These are phyloP conservation scores for Polygonum maritimum DNA, from an alignment of 148 eudicot genomes.

Conservation along the genomic window DNA sequence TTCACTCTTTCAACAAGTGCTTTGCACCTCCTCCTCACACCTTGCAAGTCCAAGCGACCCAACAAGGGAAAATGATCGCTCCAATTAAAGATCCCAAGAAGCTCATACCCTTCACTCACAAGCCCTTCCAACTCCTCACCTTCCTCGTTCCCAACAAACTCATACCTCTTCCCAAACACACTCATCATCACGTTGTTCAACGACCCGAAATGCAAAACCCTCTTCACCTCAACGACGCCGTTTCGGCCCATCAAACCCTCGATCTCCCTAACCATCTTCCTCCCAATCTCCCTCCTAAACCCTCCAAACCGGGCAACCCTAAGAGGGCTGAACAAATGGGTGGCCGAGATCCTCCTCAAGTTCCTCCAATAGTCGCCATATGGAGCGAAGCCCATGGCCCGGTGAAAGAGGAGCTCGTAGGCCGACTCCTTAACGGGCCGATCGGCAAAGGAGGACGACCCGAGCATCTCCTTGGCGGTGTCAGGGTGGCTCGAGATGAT, in stretches of 20 bases:
- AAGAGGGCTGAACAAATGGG: slow-evolving; percentile 58
- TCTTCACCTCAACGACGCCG: slow-evolving; percentile 34
- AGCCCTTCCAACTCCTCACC: slow-evolving; percentile 35
- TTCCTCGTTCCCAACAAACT: slow-evolving; percentile 20
- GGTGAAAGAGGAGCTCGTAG: slow-evolving; percentile 60
- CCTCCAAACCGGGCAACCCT: slow-evolving; percentile 30
- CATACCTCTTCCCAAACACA: slow-evolving; percentile 57
- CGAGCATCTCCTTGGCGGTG: slow-evolving; percentile 61
- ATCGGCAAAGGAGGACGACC: slow-evolving; percentile 65
- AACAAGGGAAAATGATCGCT: slow-evolving; percentile 77
- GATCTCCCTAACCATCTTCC: slow-evolving; percentile 30
- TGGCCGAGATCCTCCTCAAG: slow-evolving; percentile 54
- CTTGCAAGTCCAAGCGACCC: slow-evolving; percentile 70
- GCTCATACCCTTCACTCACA: slow-evolving; percentile 78
- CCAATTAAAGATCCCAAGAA: slow-evolving; percentile 80
- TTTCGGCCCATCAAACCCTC: slow-evolving; percentile 18
- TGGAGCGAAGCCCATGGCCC: slow-evolving; percentile 95
- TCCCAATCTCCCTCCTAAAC: slow-evolving; percentile 35
- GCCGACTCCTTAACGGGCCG: slow-evolving; percentile 87
- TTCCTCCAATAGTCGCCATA: slow-evolving; percentile 86
- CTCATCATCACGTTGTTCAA: slow-evolving; percentile 85
- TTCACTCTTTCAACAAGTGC: slow-evolving; percentile 43
- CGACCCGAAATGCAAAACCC: slow-evolving; percentile 57
- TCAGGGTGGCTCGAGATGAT: slow-evolving; percentile 59
- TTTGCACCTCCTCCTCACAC: slow-evolving; percentile 66